phyloP scores from a whole-genome alignment of 768 basidiomycete genomes.

The Boletus edulis region DNA sequence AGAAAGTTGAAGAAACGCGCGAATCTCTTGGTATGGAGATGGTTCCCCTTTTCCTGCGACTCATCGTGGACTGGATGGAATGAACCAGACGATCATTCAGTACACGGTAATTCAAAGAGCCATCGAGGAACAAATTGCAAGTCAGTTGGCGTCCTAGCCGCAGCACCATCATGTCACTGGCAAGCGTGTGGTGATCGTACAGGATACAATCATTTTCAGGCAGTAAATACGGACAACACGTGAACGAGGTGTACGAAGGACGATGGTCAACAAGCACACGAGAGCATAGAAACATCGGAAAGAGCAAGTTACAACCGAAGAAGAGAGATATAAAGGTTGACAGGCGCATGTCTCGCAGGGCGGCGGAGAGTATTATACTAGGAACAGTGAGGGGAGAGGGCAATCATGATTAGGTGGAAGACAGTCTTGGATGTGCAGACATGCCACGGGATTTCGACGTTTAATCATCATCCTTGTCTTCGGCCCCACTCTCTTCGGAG shows the following conservation, averaged over 20 bases:
- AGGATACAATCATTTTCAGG: slow-evolving; percentile 32
- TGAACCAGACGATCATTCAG: too few species aligned
- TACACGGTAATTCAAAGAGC: too few species aligned
- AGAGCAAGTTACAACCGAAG: slow-evolving; percentile 22
- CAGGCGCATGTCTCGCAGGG: slow-evolving; percentile 29
- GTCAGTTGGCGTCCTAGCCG: too few species aligned
- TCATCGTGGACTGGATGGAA: too few species aligned
- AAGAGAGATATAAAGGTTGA: slow-evolving; percentile 16
- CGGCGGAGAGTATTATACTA: slow-evolving; percentile 19
- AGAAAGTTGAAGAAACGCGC: too few species aligned
- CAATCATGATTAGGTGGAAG: slow-evolving; percentile 20
- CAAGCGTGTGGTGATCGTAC: slow-evolving; percentile 18
- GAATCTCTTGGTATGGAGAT: too few species aligned
- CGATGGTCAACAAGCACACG: slow-evolving; percentile 22
- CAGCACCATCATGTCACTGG: background rate
- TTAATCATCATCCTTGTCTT: slow-evolving; percentile 47
- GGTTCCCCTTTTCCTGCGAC: too few species aligned
- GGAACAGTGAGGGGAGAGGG: slow-evolving; percentile 4
- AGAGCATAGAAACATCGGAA: slow-evolving; percentile 24
- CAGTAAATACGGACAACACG: slow-evolving; percentile 31
- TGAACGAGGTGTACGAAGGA: slow-evolving; percentile 20
- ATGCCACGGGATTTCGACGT: slow-evolving; percentile 2
- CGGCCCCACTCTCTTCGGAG: slow-evolving; percentile 39
- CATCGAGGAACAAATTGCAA: too few species aligned
- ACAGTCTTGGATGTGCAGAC: slow-evolving; percentile 19